A percentile compares a stretch with the other conserved stretches of the same genome.
phyloP scores from a whole-genome alignment of 2,329 filamentous ascomycete genomes.

The Pseudogymnoascus sp. region DNA sequence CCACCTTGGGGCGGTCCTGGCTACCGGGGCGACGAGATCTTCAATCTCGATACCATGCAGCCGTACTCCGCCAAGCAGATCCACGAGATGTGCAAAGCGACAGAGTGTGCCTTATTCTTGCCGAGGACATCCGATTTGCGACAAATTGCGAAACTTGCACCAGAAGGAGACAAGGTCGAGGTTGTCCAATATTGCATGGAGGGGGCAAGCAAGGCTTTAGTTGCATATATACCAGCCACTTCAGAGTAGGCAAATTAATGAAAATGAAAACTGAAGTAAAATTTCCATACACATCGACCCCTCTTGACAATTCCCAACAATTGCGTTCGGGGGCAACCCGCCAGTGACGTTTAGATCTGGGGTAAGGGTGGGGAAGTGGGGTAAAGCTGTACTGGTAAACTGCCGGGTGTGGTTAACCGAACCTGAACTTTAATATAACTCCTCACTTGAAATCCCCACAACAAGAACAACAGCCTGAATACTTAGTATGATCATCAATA shows the following conservation, averaged over 20 bases:
- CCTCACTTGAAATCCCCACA: not conserved
- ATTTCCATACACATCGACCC: not conserved
- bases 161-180: slow-evolving; percentile 48
- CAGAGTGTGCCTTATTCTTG: slow-evolving; percentile 67
- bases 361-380: slow-evolving; percentile 6
- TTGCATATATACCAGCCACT: slow-evolving; percentile 46
- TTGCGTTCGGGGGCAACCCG: not conserved
- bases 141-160: slow-evolving; percentile 58
- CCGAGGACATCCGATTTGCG: slow-evolving; percentile 77
- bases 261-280: not conserved
- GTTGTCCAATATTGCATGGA: slow-evolving; percentile 88
- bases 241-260: not conserved
- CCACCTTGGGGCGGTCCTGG: slow-evolving; percentile 66
- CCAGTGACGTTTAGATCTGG: not conserved
- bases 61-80: slow-evolving; percentile 67
- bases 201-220: slow-evolving; percentile 76
- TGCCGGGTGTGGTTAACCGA: not conserved
- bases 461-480: not conserved
- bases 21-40: slow-evolving; percentile 60
- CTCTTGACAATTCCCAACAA: not conserved
- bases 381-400: not conserved
- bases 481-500: not conserved
- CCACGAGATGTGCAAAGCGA: slow-evolving; percentile 49
- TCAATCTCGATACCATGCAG: slow-evolving; percentile 78
- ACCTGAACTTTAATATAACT: not conserved